Evolutionary conservation across 805 yeast species (phyloP).

Genomic region (Lipomyces japonicus): DNA sequence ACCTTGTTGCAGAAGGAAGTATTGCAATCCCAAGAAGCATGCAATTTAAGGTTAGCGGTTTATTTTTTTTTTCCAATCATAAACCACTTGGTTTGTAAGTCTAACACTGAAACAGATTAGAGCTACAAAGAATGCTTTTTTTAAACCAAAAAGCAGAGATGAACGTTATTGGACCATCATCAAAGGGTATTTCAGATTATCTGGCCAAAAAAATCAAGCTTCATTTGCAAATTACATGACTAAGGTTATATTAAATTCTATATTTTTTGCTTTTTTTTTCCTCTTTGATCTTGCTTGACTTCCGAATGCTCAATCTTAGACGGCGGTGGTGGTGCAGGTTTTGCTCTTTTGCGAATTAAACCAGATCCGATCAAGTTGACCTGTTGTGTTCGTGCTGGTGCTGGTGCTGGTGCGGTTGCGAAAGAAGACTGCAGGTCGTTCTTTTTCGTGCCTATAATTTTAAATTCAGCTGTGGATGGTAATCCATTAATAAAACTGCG

Average conservation of each 20-base stretch:
- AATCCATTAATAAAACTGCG: constrained; percentile 25
- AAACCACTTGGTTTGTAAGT: constrained; percentile 3
- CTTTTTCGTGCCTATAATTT: constrained; percentile 17
- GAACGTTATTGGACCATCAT: constrained; percentile 39
- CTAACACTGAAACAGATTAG: constrained; percentile 38
- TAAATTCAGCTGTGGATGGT: constrained; percentile 20
- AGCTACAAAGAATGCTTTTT: constrained; percentile 52
- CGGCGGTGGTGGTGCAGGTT: constrained; percentile 2
- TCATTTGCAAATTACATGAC: background rate
- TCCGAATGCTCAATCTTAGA: background rate
- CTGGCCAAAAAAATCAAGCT: constrained; percentile 6
- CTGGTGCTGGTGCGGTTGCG: background rate
- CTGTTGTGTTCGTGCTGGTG: constrained; percentile 4
- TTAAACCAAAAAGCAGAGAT: constrained; percentile 56
- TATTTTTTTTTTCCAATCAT: constrained; percentile 2
- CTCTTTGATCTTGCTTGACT: background rate
- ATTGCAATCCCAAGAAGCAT: background rate
- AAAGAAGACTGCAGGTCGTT: too few species aligned
- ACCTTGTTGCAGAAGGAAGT: constrained; percentile 31
- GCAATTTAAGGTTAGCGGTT: background rate
- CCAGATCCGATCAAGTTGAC: constrained; percentile 16
- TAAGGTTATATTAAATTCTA: background rate
- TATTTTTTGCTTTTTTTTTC: constrained; percentile 1
- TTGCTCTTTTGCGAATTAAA: constrained; percentile 13
- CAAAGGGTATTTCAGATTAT: constrained; percentile 26